Base-by-base conservation (phyloP, 192 early-diverging fungal genomes). In the Gonapodya prolifera region DNA sequence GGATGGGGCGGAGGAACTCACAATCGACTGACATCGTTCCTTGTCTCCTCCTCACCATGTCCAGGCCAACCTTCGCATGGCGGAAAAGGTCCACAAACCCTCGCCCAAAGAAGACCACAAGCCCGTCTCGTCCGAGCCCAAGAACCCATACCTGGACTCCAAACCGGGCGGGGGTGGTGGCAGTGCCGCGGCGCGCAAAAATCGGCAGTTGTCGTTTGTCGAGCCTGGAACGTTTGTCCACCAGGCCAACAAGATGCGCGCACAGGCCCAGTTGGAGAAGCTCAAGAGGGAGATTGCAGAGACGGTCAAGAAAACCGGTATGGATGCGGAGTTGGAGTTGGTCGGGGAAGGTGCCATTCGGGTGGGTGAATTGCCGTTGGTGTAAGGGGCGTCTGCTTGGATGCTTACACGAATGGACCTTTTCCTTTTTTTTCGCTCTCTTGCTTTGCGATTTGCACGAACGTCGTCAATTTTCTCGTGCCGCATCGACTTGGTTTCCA, bases 111-210 rank as follows among this genome's bases (percentile, higher is more conserved):
- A 88, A 79, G 77, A 81, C 77, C 70, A 83, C 28, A 83, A 88
- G 79, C 83, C 84, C 78, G 78, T 78, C 80, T 76, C 79, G 81
- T 77, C 75, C 30, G 82, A 80, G 75, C 88, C 85, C 1, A 93
- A 96, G 81, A 96, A 96, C 75, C 94, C 95, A 17, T 97, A 97
- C 80, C 94, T 85, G 83, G 93, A 97, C 80, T 87, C 94, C 1
- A 84, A 85, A 1, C 86, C 79, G 1, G 70, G 78, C 0, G 78
- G 79, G 76, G 78, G 31, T 75, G 81, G 80, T 34, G 83, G 23
- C 71, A 32, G 31, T 70, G 84, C 76, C 34, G 79, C 76, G 80
- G 78, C 71, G 83, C 90, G 77, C 80, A 84, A 61, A 45, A 83
- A 70, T 77, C 87, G 85, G 77, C 76, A 73, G 70, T 87, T 99